phyloP scores from a whole-genome alignment of 2,329 filamentous ascomycete genomes.

The Pezicula carpinea region DNA sequence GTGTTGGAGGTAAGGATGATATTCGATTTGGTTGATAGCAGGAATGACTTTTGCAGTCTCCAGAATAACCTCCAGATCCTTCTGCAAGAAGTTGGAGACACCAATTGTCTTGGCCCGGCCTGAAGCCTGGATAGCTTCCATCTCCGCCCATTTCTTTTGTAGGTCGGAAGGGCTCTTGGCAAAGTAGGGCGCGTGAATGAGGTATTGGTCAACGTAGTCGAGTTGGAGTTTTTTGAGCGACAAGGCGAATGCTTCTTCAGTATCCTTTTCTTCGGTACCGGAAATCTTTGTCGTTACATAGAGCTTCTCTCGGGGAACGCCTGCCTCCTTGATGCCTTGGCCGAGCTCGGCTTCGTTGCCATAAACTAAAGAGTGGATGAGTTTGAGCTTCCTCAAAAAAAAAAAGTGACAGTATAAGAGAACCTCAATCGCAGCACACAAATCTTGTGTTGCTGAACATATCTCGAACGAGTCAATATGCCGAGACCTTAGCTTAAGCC shows the following conservation, averaged over 20 bases:
- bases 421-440: not conserved
- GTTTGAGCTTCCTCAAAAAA: constrained; percentile 17
- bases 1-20: constrained; percentile 71
- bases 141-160: constrained; percentile 53
- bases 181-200: constrained; percentile 56
- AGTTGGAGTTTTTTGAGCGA: constrained; percentile 62
- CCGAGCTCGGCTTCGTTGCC: constrained; percentile 67
- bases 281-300: constrained; percentile 61
- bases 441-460: not conserved
- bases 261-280: constrained; percentile 26
- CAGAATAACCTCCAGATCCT: constrained; percentile 51
- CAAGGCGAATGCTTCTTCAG: constrained; percentile 47
- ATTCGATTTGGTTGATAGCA: constrained; percentile 76
- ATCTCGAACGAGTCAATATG: no score
- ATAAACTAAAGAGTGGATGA: constrained; percentile 44
- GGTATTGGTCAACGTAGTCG: constrained; percentile 69
- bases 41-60: constrained; percentile 58
- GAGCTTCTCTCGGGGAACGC: constrained; percentile 61
- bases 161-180: constrained; percentile 44
- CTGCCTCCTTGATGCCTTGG: constrained; percentile 61
- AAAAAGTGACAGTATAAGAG: not conserved
- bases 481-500: no score
- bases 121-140: constrained; percentile 62
- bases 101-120: constrained; percentile 68
- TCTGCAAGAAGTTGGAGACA: constrained; percentile 67